phyloP scores from a whole-genome alignment of 2,329 filamentous ascomycete species.

The Botrytis pseudocinerea region DNA sequence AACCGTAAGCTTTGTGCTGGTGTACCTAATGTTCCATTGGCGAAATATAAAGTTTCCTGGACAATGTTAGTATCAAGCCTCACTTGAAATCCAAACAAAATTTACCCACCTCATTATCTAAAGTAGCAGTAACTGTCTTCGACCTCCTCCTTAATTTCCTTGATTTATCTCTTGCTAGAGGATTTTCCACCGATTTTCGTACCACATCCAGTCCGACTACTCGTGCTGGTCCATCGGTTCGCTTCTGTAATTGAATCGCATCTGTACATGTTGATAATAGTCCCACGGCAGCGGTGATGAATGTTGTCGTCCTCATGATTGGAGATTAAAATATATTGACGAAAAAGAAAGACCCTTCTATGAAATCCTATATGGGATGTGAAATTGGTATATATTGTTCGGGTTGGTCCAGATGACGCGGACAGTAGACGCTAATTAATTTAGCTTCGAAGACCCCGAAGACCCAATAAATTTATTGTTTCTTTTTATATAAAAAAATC shows the following conservation, averaged over 20 bases:
- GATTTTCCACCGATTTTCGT: constrained; percentile 35
- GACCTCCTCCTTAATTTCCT: constrained; percentile 49
- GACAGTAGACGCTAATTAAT: constrained; percentile 25
- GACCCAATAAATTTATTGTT: constrained; percentile 11
- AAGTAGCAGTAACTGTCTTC: constrained; percentile 46
- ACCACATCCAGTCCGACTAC: constrained; percentile 40
- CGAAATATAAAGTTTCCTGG: constrained; percentile 63
- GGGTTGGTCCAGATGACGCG: constrained; percentile 28
- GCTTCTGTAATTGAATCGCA: constrained; percentile 36
- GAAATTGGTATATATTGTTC: constrained; percentile 16
- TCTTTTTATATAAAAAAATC: background rate
- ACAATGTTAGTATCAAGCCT: constrained; percentile 30
- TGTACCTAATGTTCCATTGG: constrained; percentile 63
- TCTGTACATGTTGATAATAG: constrained; percentile 36
- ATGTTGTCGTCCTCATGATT: constrained; percentile 37
- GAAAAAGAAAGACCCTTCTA: constrained; percentile 10
- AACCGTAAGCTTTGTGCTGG: constrained; percentile 58
- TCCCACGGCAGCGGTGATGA: constrained; percentile 34
- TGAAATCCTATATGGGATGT: background rate
- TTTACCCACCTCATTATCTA: constrained; percentile 57
- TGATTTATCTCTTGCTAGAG: constrained; percentile 41
- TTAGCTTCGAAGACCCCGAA: constrained; percentile 23
- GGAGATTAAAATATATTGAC: background rate
- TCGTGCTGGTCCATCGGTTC: constrained; percentile 35
- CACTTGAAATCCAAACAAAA: background rate